Evolutionary conservation across 371 early-diverging fungal genomes (phyloP), one percentile per base, ranked within the genome.

Genomic region (Zopfochytrium polystomum): DNA sequence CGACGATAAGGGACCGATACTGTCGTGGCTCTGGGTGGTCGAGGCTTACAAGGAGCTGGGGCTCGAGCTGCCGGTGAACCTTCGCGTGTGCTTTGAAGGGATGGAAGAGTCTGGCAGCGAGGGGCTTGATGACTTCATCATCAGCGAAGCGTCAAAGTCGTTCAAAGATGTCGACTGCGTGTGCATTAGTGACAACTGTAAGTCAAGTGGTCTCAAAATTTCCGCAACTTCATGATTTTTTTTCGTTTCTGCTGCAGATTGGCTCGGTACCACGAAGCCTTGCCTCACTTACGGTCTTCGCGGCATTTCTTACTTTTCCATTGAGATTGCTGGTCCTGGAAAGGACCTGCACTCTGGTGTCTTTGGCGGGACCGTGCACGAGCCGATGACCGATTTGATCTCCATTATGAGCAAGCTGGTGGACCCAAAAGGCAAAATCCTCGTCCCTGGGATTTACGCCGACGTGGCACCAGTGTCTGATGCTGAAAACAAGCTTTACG

Each of bases 241-340:
- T 60, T 43, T 18, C 7, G 2, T 50, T 38, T 18, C 38, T 32
- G 44, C 7, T 20, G 34, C 22, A 68, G 88, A 93, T 81, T 96
- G 96, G 96, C 82, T 95, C 33, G 93, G 94, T 58, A 93, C 88
- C 47, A 87, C 78, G 63, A 95, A 91, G 80, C 98, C 98, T 45
- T 95, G 96, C 80, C 77, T 97, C 67, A 97, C 96, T 34, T 95
- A 96, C 72, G 98, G 98, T 58, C 87, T 97, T 50, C 92, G 98
- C 52, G 98, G 98, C 60, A 87, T 94, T 59, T 90, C 90, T 59
- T 92, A 92, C 78, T 95, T 88, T 83, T 83, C 83, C 62, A 52
- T 91, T 29, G 60, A 60, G 62, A 59, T 79, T 52, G 15, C 38
- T 15, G 80, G 80, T 2, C 81, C 79, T 22, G 78, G 63, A 30